A percentile compares a stretch with the other conserved stretches of the same genome.
Conservation (phyloP, 2,329 filamentous ascomycete species). For the Sphaerulina musiva region DNA sequence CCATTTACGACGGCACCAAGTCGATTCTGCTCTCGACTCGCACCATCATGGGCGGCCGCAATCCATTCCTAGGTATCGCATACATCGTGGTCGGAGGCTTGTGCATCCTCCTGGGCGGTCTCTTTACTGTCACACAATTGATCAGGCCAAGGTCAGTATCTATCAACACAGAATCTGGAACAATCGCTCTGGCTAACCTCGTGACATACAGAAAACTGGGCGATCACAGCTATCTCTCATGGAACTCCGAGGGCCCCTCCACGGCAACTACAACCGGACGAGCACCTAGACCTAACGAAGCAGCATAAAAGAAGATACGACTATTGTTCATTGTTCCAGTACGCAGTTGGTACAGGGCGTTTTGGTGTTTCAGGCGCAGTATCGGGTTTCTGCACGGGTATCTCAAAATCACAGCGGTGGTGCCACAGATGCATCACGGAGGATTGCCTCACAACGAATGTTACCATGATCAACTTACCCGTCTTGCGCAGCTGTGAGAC, state of each 20-base stretch:
- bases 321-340: constrained; percentile 20
- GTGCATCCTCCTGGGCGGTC: constrained; percentile 76
- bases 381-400: constrained; percentile 11
- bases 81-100: constrained; percentile 91
- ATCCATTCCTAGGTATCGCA: constrained; percentile 91
- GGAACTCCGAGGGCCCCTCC: constrained; percentile 68
- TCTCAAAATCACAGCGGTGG: constrained; percentile 5
- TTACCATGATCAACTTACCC: neutral
- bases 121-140: constrained; percentile 87
- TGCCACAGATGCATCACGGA: constrained; percentile 8
- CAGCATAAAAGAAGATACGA: constrained; percentile 21
- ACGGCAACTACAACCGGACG: constrained; percentile 49
- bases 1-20: constrained; percentile 76
- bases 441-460: constrained; percentile 7
- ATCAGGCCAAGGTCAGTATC: constrained; percentile 77
- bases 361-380: constrained; percentile 20
- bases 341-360: constrained; percentile 15
- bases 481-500: neutral
- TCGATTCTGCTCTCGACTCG: constrained; percentile 82
- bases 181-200: neutral
- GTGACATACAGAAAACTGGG: constrained; percentile 70
- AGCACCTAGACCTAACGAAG: constrained; percentile 30
- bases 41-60: constrained; percentile 89
- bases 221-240: constrained; percentile 94
- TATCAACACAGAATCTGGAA: neutral